phyloP scores from a whole-genome alignment of 257 asterid genomes.

The Capsicum pubescens region DNA sequence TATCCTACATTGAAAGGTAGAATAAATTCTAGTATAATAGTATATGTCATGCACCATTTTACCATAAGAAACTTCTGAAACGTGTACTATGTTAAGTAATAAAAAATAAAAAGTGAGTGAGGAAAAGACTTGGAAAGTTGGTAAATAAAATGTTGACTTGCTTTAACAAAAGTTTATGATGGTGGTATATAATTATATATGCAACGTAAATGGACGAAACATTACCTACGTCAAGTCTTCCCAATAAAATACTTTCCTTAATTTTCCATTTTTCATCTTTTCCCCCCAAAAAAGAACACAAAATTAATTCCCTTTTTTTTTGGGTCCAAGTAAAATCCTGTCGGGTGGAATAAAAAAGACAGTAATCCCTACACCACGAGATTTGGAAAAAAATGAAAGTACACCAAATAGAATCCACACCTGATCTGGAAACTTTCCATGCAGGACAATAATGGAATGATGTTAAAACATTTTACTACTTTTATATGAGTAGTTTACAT shows the following conservation, averaged over 20 bases:
- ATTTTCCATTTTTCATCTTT: not conserved
- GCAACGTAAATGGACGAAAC: conserved; percentile 16
- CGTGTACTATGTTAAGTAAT: not conserved
- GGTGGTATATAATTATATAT: not conserved
- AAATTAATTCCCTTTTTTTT: not conserved
- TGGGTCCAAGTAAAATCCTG: not conserved
- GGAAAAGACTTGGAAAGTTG: conserved; percentile 14
- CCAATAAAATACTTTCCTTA: not conserved
- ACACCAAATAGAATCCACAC: not conserved
- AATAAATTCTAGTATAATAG: not conserved
- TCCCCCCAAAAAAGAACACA: not conserved
- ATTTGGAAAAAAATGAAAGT: no score
- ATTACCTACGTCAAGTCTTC: conserved; percentile 18
- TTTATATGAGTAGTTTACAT: not conserved
- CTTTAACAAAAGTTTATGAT: not conserved
- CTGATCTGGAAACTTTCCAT: not conserved
- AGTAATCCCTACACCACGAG: not conserved
- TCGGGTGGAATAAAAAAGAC: not conserved
- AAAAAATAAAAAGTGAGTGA: not conserved
- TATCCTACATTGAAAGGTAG: not conserved
- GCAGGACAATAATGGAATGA: not conserved
- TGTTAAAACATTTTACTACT: not conserved
- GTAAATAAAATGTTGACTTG: not conserved
- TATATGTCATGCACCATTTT: not conserved
- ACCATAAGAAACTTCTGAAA: not conserved